phyloP scores from a whole-genome alignment of 768 basidiomycete species.

The Boletus tylopilopsis region DNA sequence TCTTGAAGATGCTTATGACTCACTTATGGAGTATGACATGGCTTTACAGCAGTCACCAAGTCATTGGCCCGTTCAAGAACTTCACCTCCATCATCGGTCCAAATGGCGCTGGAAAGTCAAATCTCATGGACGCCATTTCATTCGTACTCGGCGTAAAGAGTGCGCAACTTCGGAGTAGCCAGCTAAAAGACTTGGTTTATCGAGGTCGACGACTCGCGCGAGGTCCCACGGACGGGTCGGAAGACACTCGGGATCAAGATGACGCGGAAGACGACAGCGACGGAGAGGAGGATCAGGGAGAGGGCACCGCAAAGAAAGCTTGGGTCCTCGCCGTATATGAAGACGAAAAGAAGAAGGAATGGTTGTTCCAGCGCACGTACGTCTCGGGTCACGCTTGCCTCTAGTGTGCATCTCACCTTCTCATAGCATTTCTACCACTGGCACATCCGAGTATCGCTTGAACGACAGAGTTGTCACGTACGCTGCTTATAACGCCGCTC shows the following conservation, averaged over 20 bases:
- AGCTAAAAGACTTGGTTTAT: constrained; percentile 94
- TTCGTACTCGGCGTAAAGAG: constrained; percentile 98
- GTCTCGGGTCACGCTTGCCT: constrained; percentile 30
- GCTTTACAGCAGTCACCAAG: constrained; percentile 63
- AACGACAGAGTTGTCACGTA: constrained; percentile 82
- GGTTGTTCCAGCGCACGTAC: constrained; percentile 89
- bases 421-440: constrained; percentile 78
- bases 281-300: constrained; percentile 52
- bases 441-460: constrained; percentile 87
- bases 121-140: constrained; percentile 99
- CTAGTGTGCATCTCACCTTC: not conserved
- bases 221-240: constrained; percentile 40
- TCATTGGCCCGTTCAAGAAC: constrained; percentile 85
- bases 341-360: constrained; percentile 76
- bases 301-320: constrained; percentile 86
- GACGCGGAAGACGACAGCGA: constrained; percentile 49
- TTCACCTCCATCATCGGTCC: constrained; percentile 98
- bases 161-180: constrained; percentile 86
- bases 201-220: constrained; percentile 75
- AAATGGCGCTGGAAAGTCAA: constrained; percentile 98
- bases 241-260: constrained; percentile 40
- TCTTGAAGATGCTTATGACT: not conserved
- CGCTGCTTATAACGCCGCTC: constrained; percentile 82
- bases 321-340: constrained; percentile 94
- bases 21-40: constrained; percentile 1